Conservation (phyloP, 2,329 filamentous ascomycete genomes). For the Leptographium procerum region DNA sequence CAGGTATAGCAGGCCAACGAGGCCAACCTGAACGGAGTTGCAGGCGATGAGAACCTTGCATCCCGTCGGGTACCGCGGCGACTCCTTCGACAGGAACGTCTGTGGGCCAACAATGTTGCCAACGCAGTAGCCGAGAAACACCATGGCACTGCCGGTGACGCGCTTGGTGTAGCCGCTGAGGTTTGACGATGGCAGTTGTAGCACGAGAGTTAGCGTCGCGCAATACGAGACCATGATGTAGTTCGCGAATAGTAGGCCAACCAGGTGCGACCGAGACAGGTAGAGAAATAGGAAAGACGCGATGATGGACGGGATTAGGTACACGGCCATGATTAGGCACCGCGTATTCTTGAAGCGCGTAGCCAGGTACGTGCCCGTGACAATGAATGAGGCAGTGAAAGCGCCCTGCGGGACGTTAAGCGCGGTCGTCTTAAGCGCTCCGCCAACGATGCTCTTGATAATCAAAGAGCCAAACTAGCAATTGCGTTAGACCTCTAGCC, state of each 20-base stretch:
- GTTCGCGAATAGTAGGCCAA: not conserved
- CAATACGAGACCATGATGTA: not conserved
- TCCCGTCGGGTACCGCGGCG: not conserved
- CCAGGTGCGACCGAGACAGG: not conserved
- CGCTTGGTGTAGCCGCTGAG: conserved; percentile 1
- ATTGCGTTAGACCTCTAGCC: not conserved
- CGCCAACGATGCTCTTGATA: not conserved
- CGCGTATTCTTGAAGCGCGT: not conserved
- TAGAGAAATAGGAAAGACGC: not conserved
- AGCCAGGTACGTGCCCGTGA: not conserved
- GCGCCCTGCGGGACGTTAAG: not conserved
- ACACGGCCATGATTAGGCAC: not conserved
- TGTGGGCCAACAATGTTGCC: not conserved
- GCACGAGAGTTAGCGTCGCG: not conserved
- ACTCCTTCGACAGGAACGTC: not conserved
- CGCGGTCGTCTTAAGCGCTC: not conserved
- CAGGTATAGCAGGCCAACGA: not conserved
- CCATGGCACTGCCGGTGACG: not conserved
- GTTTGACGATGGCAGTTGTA: not conserved
- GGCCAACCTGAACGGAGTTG: not conserved
- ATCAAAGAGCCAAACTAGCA: not conserved
- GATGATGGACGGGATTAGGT: not conserved
- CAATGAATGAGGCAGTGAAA: not conserved
- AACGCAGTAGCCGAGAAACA: not conserved
- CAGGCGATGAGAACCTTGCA: not conserved